These are phyloP conservation scores for Vicia villosa DNA, from an alignment of 306 rosid genomes.

Conservation along the genomic window DNA sequence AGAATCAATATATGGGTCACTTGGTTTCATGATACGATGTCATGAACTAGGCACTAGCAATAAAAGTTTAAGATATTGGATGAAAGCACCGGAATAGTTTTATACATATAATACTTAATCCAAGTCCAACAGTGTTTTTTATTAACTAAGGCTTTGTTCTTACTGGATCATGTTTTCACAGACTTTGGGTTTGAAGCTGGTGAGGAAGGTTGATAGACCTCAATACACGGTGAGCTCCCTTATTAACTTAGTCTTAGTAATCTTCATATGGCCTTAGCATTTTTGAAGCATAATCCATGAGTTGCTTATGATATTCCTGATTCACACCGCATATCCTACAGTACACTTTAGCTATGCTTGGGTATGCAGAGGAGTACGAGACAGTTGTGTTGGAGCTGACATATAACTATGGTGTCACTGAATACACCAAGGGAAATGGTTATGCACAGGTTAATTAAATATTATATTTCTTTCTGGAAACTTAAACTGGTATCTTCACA, in stretches of 20 bases:
- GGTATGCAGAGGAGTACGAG: slow-evolving; percentile 83
- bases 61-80: background rate
- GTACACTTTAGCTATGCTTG: slow-evolving; percentile 84
- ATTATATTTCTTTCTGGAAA: slow-evolving; percentile 7
- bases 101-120: slow-evolving; percentile 5
- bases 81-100: slow-evolving; percentile 7
- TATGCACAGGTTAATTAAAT: slow-evolving; percentile 76
- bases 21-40: background rate
- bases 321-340: slow-evolving; percentile 44
- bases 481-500: slow-evolving; percentile 14
- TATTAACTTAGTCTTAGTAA: background rate
- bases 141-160: slow-evolving; percentile 4
- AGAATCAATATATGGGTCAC: background rate
- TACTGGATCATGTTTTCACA: slow-evolving; percentile 42
- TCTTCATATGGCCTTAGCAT: slow-evolving; percentile 8
- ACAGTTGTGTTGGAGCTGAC: slow-evolving; percentile 91
- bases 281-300: background rate
- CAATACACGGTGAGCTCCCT: slow-evolving; percentile 70
- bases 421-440: slow-evolving; percentile 90
- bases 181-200: slow-evolving; percentile 83
- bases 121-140: slow-evolving; percentile 22
- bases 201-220: slow-evolving; percentile 79
- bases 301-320: slow-evolving; percentile 18
- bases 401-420: slow-evolving; percentile 89
- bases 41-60: slow-evolving; percentile 7